phyloP scores from a whole-genome alignment of 2,329 filamentous ascomycete genomes.

The Paraphaeosphaeria sporulosa region DNA sequence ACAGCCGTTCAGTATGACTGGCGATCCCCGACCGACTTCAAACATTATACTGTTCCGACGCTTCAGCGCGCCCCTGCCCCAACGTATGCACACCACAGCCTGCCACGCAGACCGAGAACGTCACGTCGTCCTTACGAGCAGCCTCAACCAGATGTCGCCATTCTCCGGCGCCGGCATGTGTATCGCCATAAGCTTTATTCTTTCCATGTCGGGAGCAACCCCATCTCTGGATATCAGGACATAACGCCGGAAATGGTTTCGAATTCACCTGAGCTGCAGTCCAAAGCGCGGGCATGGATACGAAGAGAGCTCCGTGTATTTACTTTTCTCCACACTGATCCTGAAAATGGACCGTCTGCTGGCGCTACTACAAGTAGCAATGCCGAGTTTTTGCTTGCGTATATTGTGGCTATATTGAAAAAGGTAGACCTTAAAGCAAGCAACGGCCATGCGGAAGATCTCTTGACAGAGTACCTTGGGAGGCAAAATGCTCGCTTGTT shows the following conservation, averaged over 20 bases:
- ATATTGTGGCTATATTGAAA: constrained; percentile 83
- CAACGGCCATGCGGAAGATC: constrained; percentile 78
- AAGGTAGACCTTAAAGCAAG: constrained; percentile 83
- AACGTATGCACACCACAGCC: constrained; percentile 21
- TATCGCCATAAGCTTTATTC: constrained; percentile 79
- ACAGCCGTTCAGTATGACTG: constrained; percentile 72
- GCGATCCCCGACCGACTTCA: constrained; percentile 60
- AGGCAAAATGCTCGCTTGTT: constrained; percentile 76
- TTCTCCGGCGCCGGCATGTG: constrained; percentile 72
- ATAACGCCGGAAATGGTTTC: constrained; percentile 73
- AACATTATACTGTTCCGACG: constrained; percentile 64
- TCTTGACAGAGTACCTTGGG: constrained; percentile 81
- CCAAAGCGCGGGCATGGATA: constrained; percentile 81
- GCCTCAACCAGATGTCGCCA: constrained; percentile 49
- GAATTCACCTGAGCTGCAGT: constrained; percentile 71
- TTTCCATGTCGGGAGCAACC: constrained; percentile 82
- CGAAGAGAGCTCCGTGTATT: constrained; percentile 87
- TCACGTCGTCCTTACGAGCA: constrained; percentile 31
- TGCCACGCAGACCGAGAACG: constrained; percentile 26
- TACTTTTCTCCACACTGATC: constrained; percentile 66
- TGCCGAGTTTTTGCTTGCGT: constrained; percentile 85
- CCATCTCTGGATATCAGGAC: constrained; percentile 76
- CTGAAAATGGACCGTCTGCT: constrained; percentile 25
- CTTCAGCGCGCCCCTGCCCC: constrained; percentile 21
- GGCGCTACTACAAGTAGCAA: constrained; percentile 63